These are phyloP conservation scores for Thinopyrum obtusiflorum DNA, from an alignment of 202 grass and related monocot species.

Conservation along the genomic window DNA sequence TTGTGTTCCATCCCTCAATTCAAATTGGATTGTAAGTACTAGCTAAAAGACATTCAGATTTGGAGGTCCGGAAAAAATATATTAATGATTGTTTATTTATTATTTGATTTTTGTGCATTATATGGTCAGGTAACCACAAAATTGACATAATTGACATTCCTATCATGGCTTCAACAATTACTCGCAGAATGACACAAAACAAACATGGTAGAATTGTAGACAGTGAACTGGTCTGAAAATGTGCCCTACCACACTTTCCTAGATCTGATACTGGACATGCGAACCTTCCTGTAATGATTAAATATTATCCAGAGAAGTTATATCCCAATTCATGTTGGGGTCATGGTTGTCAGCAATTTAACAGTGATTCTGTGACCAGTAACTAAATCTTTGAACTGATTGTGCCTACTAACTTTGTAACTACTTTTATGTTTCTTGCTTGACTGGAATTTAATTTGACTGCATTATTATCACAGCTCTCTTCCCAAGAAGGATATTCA, in stretches of 20 bases:
- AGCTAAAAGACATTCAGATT: background rate
- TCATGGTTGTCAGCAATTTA: background rate
- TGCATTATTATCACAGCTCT: slow-evolving; percentile 40
- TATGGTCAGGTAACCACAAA: background rate
- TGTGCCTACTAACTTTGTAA: background rate
- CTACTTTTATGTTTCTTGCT: slow-evolving; percentile 24
- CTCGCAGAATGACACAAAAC: background rate
- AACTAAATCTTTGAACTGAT: background rate
- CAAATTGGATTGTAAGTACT: background rate
- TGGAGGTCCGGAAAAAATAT: background rate
- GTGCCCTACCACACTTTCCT: background rate
- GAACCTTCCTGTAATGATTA: background rate
- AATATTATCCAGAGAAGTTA: background rate
- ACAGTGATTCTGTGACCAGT: background rate
- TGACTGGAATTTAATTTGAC: slow-evolving; percentile 24
- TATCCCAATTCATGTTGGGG: background rate
- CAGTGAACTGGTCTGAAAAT: background rate
- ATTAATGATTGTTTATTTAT: background rate
- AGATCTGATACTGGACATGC: background rate
- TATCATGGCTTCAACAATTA: background rate
- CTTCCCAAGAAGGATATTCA: slow-evolving; percentile 70
- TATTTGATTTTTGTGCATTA: background rate
- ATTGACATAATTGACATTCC: background rate
- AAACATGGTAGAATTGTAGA: background rate
- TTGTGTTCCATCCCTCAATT: background rate